Base-by-base conservation (phyloP, 805 yeast genomes). In the Saccharomycopsis sp. region DNA sequence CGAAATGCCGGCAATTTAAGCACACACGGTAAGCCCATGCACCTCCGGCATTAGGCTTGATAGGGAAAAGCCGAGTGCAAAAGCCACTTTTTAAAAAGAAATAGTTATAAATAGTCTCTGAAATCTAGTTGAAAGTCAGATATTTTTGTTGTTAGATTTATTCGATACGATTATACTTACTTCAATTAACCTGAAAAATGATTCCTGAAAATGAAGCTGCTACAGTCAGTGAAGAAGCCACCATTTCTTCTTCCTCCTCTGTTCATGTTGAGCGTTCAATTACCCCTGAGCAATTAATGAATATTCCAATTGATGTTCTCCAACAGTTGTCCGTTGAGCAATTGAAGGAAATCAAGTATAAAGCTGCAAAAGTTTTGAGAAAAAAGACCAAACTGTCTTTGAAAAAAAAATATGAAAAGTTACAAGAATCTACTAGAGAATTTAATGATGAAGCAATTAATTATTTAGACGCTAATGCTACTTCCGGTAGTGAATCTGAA, bases 331-430 rank as follows among this genome's bases (percentile, higher is more conserved):
- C 34, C 14, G 40, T 43, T 36, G 47, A 39, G 9, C 38, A 43
- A 34, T 23, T 43, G 10, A 43, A 32, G 31, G 37, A 20, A 5
- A 19, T 43, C 25, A 43, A 43, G 23, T 35, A 43, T 34, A 43
- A 43, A 20, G 47, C 44, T 28, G 40, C 41, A 6, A 43, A 40
- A 19, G 44, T 43, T 25, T 43, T 43, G 36, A 30, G 47, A 21
- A 43, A 43, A 39, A 42, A 42, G 26, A 42, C 46, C 13, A 43
- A 43, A 27, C 36, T 31, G 9, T 15, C 17, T 19, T 20, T 39
- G 26, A 36, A 36, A 15, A 28, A 13, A 12, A 37, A 31, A n/a
- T 5, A 13, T 6, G 15, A 12, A 9, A 20, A 20, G 13, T 12
- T 20, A 19, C 27, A 30, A 28, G 21, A 21, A 3, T 28, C 35